phyloP scores from a whole-genome alignment of 768 basidiomycete genomes.

The Collybia mongolica region DNA sequence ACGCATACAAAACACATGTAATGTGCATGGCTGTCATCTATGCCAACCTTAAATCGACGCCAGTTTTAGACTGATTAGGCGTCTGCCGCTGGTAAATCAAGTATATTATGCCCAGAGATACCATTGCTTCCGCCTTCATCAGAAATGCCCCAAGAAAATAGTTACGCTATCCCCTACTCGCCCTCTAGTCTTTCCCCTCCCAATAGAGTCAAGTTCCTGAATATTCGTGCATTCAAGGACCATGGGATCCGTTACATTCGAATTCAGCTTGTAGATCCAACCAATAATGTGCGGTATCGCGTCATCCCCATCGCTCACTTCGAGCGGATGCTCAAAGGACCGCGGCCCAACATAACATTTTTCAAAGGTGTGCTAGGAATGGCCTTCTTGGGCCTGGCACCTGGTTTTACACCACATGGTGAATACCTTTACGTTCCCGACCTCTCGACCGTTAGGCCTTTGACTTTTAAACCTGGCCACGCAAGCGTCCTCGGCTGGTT shows the following conservation, averaged over 20 bases:
- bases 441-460: slow-evolving; percentile 46
- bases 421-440: slow-evolving; percentile 67
- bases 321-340: slow-evolving; percentile 43
- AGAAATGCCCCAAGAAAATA: no score
- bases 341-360: slow-evolving; percentile 54
- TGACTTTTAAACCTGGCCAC: slow-evolving; percentile 59
- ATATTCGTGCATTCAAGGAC: no score
- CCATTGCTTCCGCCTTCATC: no score
- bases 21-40: no score
- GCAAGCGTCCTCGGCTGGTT: slow-evolving; percentile 68
- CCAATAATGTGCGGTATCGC: slow-evolving; percentile 58
- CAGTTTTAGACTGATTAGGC: no score
- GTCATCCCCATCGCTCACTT: slow-evolving; percentile 57
- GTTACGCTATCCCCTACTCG: no score
- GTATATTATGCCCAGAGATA: no score
- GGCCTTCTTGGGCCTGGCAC: slow-evolving; percentile 41
- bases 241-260: slow-evolving; percentile 41
- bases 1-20: no score
- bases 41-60: no score
- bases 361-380: slow-evolving; percentile 48
- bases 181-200: no score
- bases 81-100: no score
- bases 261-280: slow-evolving; percentile 63
- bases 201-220: no score
- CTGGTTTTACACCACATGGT: slow-evolving; percentile 48